Evolutionary conservation across 148 eudicot species (phyloP), one percentile per base, ranked within the genome.

Genomic region (Silene latifolia): DNA sequence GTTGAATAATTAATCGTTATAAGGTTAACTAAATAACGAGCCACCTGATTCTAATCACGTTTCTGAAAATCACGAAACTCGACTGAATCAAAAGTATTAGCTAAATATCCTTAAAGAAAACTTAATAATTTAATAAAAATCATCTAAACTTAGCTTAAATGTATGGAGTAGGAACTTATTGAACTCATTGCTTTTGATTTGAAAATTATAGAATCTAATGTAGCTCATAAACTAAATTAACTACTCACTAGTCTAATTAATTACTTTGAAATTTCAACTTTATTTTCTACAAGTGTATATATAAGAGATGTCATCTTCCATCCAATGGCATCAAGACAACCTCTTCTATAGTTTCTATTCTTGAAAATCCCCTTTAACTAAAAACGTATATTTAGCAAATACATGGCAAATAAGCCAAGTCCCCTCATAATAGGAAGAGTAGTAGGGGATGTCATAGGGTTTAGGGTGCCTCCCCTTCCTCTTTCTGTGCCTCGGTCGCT

Each of bases 381-480:
- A 63, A 25, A 11, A 67, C 4, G 3, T 54, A n/a, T 15, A 25
- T 72, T 0, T 70, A 25, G 54, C n/a, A 32, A 42, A 2, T 13
- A 57, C 4, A 87, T 85, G 87, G 83, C 88, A 74, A 83, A 79
- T 24, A 72, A 66, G 5, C 73, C 53, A 67, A 92, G 91, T 27
- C 92, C 98, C 11, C 86, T 93, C 6, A 64, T 80, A 21, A 74
- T 93, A 27, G 97, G 94, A 39, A 76, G 94, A 80, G 94, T 93
- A 57, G 82, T 93, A 15, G 98, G 98, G 42, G 98, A 93, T 75
- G 98, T 91, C 57, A 81, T 93, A n/a, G n/a, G n/a, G n/a, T n/a
- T n/a, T n/a, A n/a, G n/a, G n/a, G n/a, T n/a, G n/a, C n/a, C n/a
- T n/a, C n/a, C n/a, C n/a, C n/a, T n/a, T n/a, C n/a, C n/a, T n/a